Base-by-base conservation (phyloP, 306 rosid genomes). In the Fagus sylvatica region DNA sequence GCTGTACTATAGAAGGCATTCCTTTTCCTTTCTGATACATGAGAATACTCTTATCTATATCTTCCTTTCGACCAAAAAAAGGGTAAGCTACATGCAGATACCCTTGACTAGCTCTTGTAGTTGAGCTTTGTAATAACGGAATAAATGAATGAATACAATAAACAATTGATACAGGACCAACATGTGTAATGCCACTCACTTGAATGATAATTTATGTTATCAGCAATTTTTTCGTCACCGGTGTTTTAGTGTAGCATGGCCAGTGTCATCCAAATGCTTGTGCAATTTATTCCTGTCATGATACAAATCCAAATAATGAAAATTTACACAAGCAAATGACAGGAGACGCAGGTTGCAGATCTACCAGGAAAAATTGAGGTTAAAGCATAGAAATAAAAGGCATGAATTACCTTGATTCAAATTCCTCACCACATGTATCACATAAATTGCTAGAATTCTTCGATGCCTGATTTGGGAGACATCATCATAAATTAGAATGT, bases 351-450 rank as follows among this genome's bases (percentile, higher is more conserved):
- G 13, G 69, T 36, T 36, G 43, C 66, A 75, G 3, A 57, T 39
- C 46, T 69, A 49, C 12, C 32, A 49, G 19, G 43, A 76, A 32
- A 54, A 46, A 74, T 11, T 19, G 36, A 43, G 30, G 41, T 36
- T 67, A 49, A 79, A 16, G 16, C 7, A 54, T n/a, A 46, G 53
- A 36, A 59, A 77, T 40, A 69, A 17, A 72, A 41, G 39, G 40
- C 32, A 9, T 66, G 65, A 60, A 48, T 62, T 90, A 96, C 98
- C 94, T 95, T 30, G 99, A 86, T 42, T 87, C 98, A 82, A 96
- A 96, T 62, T 96, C 97, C 86, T 86, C 94, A 34, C 93, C 97
- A 53, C 98, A 93, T 7, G 90, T 48, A 6, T 88, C 97, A 13
- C 99, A 96, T 11, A 36, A 7, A 75, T 88, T 86, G 82, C 84